Conservation (phyloP, 306 rosid species). For the Begonia loranthoides region DNA sequence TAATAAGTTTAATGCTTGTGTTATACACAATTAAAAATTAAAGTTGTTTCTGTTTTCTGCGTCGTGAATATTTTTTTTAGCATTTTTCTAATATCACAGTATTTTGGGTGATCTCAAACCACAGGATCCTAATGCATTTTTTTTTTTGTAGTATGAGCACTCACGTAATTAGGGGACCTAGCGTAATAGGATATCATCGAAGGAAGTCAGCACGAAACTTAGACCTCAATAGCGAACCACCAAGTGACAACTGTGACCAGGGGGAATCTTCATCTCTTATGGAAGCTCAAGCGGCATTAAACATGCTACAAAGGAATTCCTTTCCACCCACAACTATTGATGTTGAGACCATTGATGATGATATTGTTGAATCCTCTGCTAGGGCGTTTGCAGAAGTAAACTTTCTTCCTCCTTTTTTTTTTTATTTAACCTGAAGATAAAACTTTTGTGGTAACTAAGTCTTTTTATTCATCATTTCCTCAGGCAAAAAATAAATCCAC, state of each 20-base stretch:
- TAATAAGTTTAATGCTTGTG: too few species aligned
- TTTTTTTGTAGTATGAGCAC: slow-evolving; percentile 23
- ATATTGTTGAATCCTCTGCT: slow-evolving; percentile 64
- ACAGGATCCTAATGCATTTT: not conserved
- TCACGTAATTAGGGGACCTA: slow-evolving; percentile 15
- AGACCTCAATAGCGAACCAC: slow-evolving; percentile 38
- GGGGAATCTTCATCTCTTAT: slow-evolving; percentile 30
- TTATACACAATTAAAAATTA: not conserved
- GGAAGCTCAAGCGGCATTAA: slow-evolving; percentile 10
- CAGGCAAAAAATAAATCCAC: slow-evolving; percentile 80
- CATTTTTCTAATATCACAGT: not conserved
- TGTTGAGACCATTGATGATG: slow-evolving; percentile 85
- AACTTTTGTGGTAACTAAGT: not conserved
- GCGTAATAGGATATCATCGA: slow-evolving; percentile 20
- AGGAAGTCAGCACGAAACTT: slow-evolving; percentile 25
- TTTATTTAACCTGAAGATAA: not conserved
- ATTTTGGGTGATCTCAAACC: not conserved
- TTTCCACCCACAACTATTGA: slow-evolving; percentile 40
- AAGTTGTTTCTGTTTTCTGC: not conserved
- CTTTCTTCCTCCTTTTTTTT: not conserved
- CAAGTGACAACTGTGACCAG: slow-evolving; percentile 26
- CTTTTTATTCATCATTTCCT: not conserved
- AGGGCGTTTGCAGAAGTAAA: slow-evolving; percentile 78
- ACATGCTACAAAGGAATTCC: slow-evolving; percentile 13
- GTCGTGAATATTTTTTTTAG: not conserved